Evolutionary conservation across 2,329 filamentous ascomycete genomes (phyloP).

Genomic region (Catunica adiposa): DNA sequence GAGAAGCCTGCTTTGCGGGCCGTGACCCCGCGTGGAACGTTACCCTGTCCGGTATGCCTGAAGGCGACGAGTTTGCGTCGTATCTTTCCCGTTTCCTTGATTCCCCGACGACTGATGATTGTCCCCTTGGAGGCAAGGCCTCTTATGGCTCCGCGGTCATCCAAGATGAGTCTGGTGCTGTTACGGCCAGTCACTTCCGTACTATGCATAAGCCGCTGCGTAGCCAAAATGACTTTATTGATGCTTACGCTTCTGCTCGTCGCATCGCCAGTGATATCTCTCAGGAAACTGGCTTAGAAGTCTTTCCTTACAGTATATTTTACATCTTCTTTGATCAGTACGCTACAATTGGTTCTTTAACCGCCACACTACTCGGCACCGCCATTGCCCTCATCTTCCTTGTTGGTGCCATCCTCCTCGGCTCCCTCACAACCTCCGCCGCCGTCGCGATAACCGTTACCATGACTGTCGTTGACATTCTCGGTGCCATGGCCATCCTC

Average conservation of each 20-base stretch:
- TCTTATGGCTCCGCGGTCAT: constrained; percentile 75
- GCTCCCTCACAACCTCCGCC: constrained; percentile 63
- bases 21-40: constrained; percentile 76
- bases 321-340: constrained; percentile 99
- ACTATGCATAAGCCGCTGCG: constrained; percentile 75
- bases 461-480: constrained; percentile 89
- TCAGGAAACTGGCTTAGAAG: constrained; percentile 53
- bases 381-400: constrained; percentile 74
- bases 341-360: constrained; percentile 63
- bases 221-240: constrained; percentile 84
- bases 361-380: constrained; percentile 61
- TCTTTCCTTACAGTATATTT: constrained; percentile 94
- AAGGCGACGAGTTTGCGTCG: constrained; percentile 74
- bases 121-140: constrained; percentile 75
- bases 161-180: constrained; percentile 51
- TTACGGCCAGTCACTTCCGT: constrained; percentile 79
- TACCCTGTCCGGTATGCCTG: constrained; percentile 77
- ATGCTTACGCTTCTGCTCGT: constrained; percentile 73
- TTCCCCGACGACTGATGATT: constrained; percentile 64
- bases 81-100: constrained; percentile 74
- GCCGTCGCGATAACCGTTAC: constrained; percentile 74
- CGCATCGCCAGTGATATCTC: constrained; percentile 69
- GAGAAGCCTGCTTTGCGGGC: constrained; percentile 60
- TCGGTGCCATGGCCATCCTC: constrained; percentile 83
- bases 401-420: constrained; percentile 64